A percentile compares a stretch with the other conserved stretches of the same genome.
Evolutionary conservation across 306 rosid species (phyloP).

Genomic region (Begonia fuchsioides): DNA sequence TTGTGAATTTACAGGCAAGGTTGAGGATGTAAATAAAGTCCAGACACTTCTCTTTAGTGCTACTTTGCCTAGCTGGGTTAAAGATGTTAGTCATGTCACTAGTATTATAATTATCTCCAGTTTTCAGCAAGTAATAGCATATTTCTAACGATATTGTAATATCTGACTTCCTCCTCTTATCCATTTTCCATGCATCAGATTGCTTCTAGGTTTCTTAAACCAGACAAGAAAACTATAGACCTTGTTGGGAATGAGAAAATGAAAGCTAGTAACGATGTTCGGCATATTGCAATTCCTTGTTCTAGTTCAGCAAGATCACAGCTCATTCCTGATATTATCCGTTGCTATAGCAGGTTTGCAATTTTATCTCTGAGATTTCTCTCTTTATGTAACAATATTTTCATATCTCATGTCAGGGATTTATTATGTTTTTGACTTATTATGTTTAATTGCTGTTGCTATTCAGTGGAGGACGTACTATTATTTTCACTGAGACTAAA

Average conservation of each 20-base stretch:
- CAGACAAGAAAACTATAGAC: constrained; percentile 64
- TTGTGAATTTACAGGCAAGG: constrained; percentile 36
- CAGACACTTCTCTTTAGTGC: constrained; percentile 98
- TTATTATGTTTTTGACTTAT: background rate
- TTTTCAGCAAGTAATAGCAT: too few species aligned
- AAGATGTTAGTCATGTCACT: constrained; percentile 26
- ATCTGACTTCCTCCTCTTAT: background rate
- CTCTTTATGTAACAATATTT: background rate
- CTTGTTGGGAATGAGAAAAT: constrained; percentile 89
- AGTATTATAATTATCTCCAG: too few species aligned
- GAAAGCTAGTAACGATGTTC: constrained; percentile 78
- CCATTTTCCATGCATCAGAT: constrained; percentile 30
- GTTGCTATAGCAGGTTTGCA: constrained; percentile 72
- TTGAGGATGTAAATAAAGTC: constrained; percentile 59
- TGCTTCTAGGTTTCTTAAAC: constrained; percentile 55
- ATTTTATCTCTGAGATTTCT: background rate
- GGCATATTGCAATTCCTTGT: constrained; percentile 91
- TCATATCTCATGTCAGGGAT: background rate
- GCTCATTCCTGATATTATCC: constrained; percentile 79
- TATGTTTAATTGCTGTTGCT: background rate
- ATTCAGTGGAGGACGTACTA: constrained; percentile 77
- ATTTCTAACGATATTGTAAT: too few species aligned
- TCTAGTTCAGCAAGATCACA: constrained; percentile 48
- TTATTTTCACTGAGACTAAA: constrained; percentile 76
- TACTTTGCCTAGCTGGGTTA: constrained; percentile 82